Evolutionary conservation across 306 rosid species (phyloP).

Genomic region (Sicyos baderoa): DNA sequence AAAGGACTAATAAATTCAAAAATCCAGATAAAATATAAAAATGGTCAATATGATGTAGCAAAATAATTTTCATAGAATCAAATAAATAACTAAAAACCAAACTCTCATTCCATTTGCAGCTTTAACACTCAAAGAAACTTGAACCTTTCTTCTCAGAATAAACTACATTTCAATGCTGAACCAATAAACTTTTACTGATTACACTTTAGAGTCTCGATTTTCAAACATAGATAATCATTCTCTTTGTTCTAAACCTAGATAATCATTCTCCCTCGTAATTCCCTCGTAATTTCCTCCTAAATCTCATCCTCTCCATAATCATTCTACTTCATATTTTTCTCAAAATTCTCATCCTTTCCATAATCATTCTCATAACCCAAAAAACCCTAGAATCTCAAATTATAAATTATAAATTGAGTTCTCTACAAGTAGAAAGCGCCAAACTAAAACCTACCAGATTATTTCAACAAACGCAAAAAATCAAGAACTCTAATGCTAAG

Average conservation of each 20-base stretch:
- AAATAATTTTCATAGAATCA: background rate
- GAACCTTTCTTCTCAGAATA: background rate
- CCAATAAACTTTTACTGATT: background rate
- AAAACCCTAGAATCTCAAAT: no score
- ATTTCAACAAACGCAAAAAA: background rate
- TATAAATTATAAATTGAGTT: background rate
- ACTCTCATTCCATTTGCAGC: background rate
- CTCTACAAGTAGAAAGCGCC: background rate
- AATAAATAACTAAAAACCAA: background rate
- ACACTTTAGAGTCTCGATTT: background rate
- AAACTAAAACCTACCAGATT: background rate
- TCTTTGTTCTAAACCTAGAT: no score
- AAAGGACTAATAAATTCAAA: background rate
- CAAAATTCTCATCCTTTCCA: no score
- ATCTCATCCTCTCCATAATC: no score
- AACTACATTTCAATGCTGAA: background rate
- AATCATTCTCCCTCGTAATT: no score
- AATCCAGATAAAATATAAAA: background rate
- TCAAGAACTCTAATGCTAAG: slow-evolving; percentile 1
- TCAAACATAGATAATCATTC: background rate
- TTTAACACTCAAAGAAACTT: background rate
- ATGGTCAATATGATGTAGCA: background rate
- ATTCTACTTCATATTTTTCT: no score
- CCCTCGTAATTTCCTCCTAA: no score
- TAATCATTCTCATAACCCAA: no score